Conservation (phyloP, 1,284 basidiomycete species). For the Ustilago hordei region DNA sequence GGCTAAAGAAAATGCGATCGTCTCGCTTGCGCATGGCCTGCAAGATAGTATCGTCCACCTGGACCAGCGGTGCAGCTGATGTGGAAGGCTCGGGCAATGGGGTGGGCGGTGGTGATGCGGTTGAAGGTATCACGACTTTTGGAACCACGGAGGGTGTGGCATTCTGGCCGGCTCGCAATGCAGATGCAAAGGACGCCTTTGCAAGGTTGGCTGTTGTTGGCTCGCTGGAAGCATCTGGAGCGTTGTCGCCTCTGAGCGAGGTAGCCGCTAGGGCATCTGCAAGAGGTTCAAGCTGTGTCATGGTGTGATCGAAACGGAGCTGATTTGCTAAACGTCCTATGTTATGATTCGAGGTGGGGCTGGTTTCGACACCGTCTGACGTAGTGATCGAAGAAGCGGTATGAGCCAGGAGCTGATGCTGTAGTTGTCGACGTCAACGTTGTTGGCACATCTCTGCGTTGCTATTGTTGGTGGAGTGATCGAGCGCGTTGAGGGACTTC, state of each 20-base stretch:
- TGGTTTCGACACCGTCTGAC: not conserved
- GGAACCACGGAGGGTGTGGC: not conserved
- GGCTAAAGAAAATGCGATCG: slow-evolving; percentile 58
- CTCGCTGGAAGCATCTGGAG: not conserved
- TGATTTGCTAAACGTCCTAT: not conserved
- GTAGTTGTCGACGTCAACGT: slow-evolving; percentile 12
- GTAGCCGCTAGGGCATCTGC: slow-evolving; percentile 16
- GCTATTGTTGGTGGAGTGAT: not conserved
- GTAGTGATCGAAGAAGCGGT: not conserved
- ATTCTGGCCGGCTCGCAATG: slow-evolving; percentile 20
- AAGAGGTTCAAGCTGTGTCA: slow-evolving; percentile 35
- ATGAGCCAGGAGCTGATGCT: not conserved
- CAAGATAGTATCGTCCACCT: slow-evolving; percentile 49
- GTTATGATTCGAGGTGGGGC: not conserved
- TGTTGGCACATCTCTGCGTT: slow-evolving; percentile 11
- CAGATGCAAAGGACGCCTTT: slow-evolving; percentile 31
- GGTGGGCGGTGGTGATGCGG: not conserved
- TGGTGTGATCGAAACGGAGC: not conserved
- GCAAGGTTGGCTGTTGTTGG: not conserved
- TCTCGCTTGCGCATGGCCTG: slow-evolving; percentile 52
- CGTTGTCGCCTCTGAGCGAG: slow-evolving; percentile 3
- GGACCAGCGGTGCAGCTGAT: not conserved
- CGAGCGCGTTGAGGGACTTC: not conserved
- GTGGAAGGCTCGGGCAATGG: not conserved
- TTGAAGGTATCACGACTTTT: not conserved